Evolutionary conservation across 1,284 basidiomycete species (phyloP), one percentile per base, ranked within the genome.

Genomic region (Quambalaria eucalypti): DNA sequence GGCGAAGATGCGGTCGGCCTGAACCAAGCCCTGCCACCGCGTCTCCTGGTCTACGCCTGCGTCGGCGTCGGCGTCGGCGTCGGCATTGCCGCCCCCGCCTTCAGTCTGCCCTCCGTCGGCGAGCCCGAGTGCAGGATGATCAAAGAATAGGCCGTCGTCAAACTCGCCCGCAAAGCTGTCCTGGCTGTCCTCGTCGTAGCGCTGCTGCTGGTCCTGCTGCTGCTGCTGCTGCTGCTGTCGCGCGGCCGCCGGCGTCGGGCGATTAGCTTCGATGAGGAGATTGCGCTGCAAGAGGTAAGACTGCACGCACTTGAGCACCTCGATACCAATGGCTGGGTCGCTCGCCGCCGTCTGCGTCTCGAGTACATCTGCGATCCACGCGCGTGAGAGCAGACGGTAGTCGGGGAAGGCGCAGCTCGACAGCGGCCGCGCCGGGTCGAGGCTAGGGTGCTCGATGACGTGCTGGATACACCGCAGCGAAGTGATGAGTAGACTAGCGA

Each of bases 91-190:
- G 36, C 50, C 81, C 78, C 38, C 61, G 62, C 57, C 63, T 21
- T 50, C 51, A 7, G 51, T 44, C 7, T 63, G 66, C 12, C 75
- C 77, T 9, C 76, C 78, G 8, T 81, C 83, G 23, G 85, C 74
- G 14, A 81, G 79, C 12, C 79, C 80, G 4, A 87, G 71, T 23
- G 80, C 79, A 2, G 83, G 82, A 63, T 87, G 84, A 46, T 85
- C 80, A 31, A 83, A 78, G 48, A 79, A 78, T 28, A 78, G 62
- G 60, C 85, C 82, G 54, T 79, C 79, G 28, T 82, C 78, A 47
- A 73, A 78, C 28, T 81, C 77, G 58, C 90, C 87, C 2, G 60
- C 63, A 69, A 90, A 86, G 64, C 87, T 91, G 61, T 90, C 88
- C 65, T 84, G 80, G 80, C 52, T 82, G 78, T 36, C 73, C 8